Base-by-base conservation (phyloP, 2,329 filamentous ascomycete species). In the Alternaria burnsii region DNA sequence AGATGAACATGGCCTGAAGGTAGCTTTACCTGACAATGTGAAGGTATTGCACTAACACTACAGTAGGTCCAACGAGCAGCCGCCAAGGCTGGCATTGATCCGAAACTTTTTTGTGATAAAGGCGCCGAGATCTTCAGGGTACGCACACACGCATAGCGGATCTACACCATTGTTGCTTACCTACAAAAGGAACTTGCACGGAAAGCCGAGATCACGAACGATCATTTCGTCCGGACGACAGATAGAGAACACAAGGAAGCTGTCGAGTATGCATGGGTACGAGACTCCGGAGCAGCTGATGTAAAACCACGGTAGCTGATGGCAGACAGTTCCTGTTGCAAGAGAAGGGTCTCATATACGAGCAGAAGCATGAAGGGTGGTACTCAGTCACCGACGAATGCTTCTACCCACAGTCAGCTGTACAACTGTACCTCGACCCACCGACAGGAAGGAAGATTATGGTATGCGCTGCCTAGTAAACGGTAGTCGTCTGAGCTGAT, bases 321-420 rank as follows among this genome's bases (percentile, higher is more conserved):
- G 32, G 57, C 48, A 14, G 26, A 59, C 66, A 86, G 84, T 85
- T 87, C 66, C 85, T 93, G 76, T 83, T 99, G 60, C 85, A 89
- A 71, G 88, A 93, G 55, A 84, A 86, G 47, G 90, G 91, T 9
- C 89, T 91, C 62, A 90, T 98, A 55, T 97, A 97, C 79, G 88
- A 91, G 72, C 88, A 88, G 11, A 92, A 91, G 69, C 95, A 98
- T 71, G 88, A 93, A 75, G 95, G 95, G 2, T 99, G 95, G 95
- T 99, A 99, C 78, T 95, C 91, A 57, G 90, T 99, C 55, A 93
- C 92, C 76, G 95, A 99, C 77, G 95, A 99, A 83, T 94, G 94
- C 40, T 99, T 97, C 79, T 98, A 97, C 76, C 93, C 94, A 0
- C 86, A 90, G 54, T 87, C 88, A 7, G 83, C 89, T 71, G 88